Evolutionary conservation across 164 flowering plant species (phyloP), one percentile per base, ranked within the genome.

Genomic region (Vitis rupestris): DNA sequence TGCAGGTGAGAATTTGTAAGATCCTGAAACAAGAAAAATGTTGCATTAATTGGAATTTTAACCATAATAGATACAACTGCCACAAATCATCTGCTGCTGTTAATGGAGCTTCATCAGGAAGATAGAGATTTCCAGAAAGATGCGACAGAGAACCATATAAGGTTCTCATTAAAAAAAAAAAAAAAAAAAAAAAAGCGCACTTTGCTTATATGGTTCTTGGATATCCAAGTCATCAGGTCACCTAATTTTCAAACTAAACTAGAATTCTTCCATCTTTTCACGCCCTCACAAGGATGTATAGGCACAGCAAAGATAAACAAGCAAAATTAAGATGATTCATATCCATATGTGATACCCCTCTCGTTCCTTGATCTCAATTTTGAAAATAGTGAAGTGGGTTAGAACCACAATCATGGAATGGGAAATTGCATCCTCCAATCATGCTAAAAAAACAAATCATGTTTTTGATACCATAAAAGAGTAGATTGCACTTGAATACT

Each of bases 1-100:
- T 59, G 87, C 72, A 55, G 90, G 73, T 10, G 91, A 85, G 48
- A 76, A 64, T 76, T 89, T 95, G 85, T 76, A 84, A 56, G 84
- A 83, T 80, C 99, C 99, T 95, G 85, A 77, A 83, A 75, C 19
- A 50, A 51, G 29, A 30, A 66, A 72, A 50, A 15, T 6, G 50
- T 29, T 19, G 50, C 19, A 54, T 37, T 6, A 48, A 15, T 59
- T 6, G 16, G 6, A 15, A 53, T 54, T 12, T 37, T 4, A 11
- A 63, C 12, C 7, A 55, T 13, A 23, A 55, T 9, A 57, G 10
- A 57, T 48, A 9, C 3, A 48, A 17, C 9, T 1, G 11, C 17
- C 2, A 48, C 11, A 27, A 59, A 14, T 23, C 27, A 10, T 61
- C 44, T 47, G 4, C 4, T 8, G 50, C 52, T 48, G 52, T 47